Conservation (phyloP, 768 basidiomycete genomes). For the Boletus rufocinnamomeus region DNA sequence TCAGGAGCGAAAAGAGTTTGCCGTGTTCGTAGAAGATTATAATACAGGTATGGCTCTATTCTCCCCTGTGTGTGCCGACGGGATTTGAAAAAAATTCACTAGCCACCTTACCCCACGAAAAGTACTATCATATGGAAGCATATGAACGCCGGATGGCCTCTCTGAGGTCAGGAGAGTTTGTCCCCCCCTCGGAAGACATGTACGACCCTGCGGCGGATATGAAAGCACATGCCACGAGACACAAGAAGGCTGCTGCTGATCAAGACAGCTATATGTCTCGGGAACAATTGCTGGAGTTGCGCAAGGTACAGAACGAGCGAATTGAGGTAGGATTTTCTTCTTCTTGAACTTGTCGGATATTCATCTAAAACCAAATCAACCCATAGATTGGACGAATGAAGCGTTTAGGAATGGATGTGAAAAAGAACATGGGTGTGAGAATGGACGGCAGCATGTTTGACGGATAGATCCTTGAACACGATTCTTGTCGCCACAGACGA, state of each 20-base stretch:
- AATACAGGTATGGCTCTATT: slow-evolving; percentile 61
- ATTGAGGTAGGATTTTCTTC: slow-evolving; percentile 54
- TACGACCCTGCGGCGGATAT: slow-evolving; percentile 89
- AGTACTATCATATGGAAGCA: slow-evolving; percentile 88
- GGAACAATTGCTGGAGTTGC: slow-evolving; percentile 79
- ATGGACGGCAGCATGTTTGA: slow-evolving; percentile 78
- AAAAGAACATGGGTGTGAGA: slow-evolving; percentile 80
- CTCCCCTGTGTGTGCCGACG: neutral
- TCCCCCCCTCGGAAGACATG: slow-evolving; percentile 66
- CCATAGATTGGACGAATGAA: slow-evolving; percentile 79
- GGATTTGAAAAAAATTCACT: neutral
- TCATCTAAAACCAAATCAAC: neutral
- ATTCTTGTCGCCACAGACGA: neutral
- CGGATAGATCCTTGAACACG: slow-evolving; percentile 25
- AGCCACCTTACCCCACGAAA: slow-evolving; percentile 94
- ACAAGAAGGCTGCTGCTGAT: slow-evolving; percentile 68
- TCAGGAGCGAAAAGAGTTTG: slow-evolving; percentile 82
- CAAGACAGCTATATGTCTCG: slow-evolving; percentile 74
- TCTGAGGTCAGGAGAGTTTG: slow-evolving; percentile 78
- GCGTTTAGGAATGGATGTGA: slow-evolving; percentile 83
- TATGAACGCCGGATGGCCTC: slow-evolving; percentile 86
- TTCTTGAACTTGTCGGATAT: neutral
- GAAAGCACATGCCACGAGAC: slow-evolving; percentile 67
- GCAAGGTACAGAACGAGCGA: slow-evolving; percentile 84
- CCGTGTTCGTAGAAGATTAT: slow-evolving; percentile 78